Evolutionary conservation across 192 early-diverging fungal genomes (phyloP).

Genomic region (Linnemannia exigua): DNA sequence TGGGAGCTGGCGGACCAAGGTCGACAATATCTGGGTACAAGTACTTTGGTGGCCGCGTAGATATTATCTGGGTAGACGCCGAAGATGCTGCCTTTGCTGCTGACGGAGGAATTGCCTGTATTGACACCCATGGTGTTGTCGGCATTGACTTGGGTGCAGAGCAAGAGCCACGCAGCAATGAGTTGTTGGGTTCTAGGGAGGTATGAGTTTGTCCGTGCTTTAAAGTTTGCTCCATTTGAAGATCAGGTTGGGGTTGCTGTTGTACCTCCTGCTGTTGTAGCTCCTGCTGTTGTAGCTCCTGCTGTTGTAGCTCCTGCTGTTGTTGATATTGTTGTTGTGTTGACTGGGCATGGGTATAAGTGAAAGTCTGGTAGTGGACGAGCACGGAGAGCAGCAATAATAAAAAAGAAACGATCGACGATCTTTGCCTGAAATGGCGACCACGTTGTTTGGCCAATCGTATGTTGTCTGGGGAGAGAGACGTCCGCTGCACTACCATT

Average conservation of each 20-base stretch:
- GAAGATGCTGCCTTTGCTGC: not conserved
- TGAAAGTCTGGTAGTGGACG: not conserved
- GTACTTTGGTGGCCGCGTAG: not conserved
- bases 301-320: not conserved
- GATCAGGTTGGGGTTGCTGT: not conserved
- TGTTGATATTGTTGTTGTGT: not conserved
- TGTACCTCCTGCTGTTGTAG: not conserved
- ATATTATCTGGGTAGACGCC: not conserved
- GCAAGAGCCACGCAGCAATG: not conserved
- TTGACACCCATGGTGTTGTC: not conserved
- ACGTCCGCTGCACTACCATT: not conserved
- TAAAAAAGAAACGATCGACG: not conserved
- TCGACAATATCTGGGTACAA: constrained; percentile 13
- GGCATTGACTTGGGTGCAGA: not conserved
- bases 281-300: not conserved
- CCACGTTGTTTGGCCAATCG: not conserved
- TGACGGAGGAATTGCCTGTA: too few species aligned
- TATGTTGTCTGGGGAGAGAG: not conserved
- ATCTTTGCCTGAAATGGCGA: not conserved
- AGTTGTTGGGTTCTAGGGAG: too few species aligned
- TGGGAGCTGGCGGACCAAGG: constrained; percentile 7
- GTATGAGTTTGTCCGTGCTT: too few species aligned
- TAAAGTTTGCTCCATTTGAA: too few species aligned
- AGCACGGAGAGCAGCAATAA: not conserved
- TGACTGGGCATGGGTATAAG: not conserved